phyloP scores from a whole-genome alignment of 306 rosid species.

The Herpetospermum pedunculosum region DNA sequence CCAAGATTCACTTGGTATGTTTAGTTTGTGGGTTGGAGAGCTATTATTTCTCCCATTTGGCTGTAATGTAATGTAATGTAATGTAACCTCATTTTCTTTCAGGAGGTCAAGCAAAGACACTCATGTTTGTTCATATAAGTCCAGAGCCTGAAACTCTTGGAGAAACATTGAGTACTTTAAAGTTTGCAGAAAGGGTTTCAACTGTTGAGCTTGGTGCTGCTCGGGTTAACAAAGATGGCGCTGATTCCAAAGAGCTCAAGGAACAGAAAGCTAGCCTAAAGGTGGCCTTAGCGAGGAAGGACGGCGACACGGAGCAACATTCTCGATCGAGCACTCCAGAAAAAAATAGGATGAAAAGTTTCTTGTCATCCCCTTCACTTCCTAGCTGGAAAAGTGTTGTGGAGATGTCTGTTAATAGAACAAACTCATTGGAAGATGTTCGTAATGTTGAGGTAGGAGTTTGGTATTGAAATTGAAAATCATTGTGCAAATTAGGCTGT shows the following conservation, averaged over 20 bases:
- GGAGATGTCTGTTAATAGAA: conserved; percentile 27
- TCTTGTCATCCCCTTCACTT: conserved; percentile 40
- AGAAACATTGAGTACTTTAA: conserved; percentile 88
- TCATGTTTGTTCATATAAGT: conserved; percentile 89
- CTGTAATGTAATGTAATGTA: conserved; percentile 3
- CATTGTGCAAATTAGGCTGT: not conserved
- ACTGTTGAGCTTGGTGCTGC: conserved; percentile 86
- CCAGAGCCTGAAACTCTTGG: conserved; percentile 75
- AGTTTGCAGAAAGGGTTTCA: conserved; percentile 89
- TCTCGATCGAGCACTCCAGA: conserved; percentile 33
- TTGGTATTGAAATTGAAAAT: conserved; percentile 7
- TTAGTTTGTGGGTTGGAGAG: not conserved
- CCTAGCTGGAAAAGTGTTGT: conserved; percentile 25
- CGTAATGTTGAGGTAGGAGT: conserved; percentile 35
- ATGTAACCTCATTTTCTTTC: not conserved
- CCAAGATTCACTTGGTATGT: conserved; percentile 90
- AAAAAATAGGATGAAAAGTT: conserved; percentile 30
- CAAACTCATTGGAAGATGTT: conserved; percentile 39
- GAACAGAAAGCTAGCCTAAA: conserved; percentile 83
- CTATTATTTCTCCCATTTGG: not conserved
- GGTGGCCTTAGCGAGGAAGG: conserved; percentile 70
- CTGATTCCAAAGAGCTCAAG: conserved; percentile 71
- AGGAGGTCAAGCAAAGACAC: conserved; percentile 95
- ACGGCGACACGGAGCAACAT: conserved; percentile 38
- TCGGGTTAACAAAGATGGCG: conserved; percentile 48